A percentile compares a stretch with the other conserved stretches of the same genome.
Conservation (phyloP, 345 rosid species). For the Populus ilicifolia region DNA sequence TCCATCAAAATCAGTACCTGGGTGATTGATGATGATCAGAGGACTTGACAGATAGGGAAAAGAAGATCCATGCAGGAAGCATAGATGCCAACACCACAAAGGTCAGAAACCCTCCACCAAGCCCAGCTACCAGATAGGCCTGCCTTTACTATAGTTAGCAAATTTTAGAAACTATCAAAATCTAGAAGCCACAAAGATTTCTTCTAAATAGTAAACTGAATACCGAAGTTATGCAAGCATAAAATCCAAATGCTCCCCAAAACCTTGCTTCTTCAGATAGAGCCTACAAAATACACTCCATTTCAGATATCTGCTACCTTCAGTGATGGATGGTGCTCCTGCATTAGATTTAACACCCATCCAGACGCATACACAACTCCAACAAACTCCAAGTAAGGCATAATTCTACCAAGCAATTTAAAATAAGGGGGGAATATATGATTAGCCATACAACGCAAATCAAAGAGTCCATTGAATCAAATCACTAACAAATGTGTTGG, state of each 20-base stretch:
- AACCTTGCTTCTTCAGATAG: conserved; percentile 74
- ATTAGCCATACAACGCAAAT: background rate
- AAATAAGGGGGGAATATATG: background rate
- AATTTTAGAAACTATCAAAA: conserved; percentile 1
- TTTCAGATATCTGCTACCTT: conserved; percentile 18
- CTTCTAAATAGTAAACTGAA: background rate
- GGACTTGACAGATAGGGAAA: conserved; percentile 44
- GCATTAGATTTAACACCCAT: background rate
- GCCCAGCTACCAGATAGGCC: conserved; percentile 78
- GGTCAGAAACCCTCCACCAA: conserved; percentile 84
- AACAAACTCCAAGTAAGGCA: background rate
- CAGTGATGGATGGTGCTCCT: background rate
- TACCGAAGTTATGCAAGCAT: conserved; percentile 71
- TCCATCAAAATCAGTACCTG: conserved; percentile 42
- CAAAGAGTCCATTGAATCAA: background rate
- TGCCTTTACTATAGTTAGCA: conserved; percentile 37
- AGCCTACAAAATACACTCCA: conserved; percentile 45
- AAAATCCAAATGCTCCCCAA: conserved; percentile 97
- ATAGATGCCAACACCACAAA: conserved; percentile 54
- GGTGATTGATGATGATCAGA: conserved; percentile 43
- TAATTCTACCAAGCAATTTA: background rate
- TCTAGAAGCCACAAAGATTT: background rate
- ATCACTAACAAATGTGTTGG: background rate
- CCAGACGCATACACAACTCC: background rate
- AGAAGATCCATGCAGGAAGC: conserved; percentile 79